Conservation (phyloP, 116 monocot genomes). For the Iris pallida region DNA sequence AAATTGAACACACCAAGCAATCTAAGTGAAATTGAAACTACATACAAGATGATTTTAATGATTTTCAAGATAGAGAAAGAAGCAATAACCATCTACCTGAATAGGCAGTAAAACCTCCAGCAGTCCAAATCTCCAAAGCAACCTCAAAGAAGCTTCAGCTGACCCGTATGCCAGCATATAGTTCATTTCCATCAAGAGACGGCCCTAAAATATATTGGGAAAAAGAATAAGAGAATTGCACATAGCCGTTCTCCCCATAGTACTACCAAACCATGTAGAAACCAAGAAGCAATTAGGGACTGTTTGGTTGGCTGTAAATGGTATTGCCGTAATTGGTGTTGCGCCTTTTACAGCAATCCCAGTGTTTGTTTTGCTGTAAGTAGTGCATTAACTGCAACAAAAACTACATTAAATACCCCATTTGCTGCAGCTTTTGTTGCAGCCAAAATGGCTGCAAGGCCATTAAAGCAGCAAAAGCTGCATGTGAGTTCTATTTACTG, state of each 20-base stretch:
- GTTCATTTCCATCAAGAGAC: slow-evolving; percentile 95
- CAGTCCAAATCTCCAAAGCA: slow-evolving; percentile 95
- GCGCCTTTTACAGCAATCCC: too few species aligned
- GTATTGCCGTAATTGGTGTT: too few species aligned
- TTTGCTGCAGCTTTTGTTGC: neutral
- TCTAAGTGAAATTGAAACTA: slow-evolving; percentile 16
- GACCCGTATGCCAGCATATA: slow-evolving; percentile 98
- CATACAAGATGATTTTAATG: slow-evolving; percentile 6
- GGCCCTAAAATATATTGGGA: slow-evolving; percentile 37
- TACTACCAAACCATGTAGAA: neutral
- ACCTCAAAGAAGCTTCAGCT: slow-evolving; percentile 80
- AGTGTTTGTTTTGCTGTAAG: too few species aligned
- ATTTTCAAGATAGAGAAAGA: neutral
- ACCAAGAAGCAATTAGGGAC: neutral
- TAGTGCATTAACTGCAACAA: too few species aligned
- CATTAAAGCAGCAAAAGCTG: neutral
- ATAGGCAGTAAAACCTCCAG: slow-evolving; percentile 90
- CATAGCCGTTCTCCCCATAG: neutral
- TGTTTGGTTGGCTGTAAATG: too few species aligned
- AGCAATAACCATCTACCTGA: slow-evolving; percentile 44
- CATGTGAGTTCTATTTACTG: too few species aligned
- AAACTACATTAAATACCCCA: too few species aligned
- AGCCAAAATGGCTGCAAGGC: neutral
- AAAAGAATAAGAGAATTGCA: neutral
- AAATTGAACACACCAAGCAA: slow-evolving; percentile 19